phyloP scores from a whole-genome alignment of 805 yeast species.

The Grigorovia yakushimaensis region DNA sequence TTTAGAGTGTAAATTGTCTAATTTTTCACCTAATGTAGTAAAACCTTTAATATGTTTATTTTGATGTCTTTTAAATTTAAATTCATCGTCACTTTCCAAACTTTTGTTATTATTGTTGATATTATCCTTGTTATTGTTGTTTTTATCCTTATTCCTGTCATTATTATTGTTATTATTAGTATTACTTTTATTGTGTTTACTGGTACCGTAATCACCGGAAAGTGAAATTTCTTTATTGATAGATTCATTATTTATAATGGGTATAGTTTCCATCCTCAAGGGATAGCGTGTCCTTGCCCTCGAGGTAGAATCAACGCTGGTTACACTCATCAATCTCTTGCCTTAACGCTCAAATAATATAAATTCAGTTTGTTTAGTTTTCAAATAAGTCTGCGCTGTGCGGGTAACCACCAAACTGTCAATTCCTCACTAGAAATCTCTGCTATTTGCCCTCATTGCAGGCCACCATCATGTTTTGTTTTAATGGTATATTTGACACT shows the following conservation, averaged over 20 bases:
- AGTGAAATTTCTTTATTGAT: not conserved
- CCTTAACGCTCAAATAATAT: too few relatives aligned
- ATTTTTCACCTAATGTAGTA: conserved; percentile 24
- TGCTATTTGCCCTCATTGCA: too few relatives aligned
- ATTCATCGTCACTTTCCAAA: conserved; percentile 24
- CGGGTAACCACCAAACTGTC: not conserved
- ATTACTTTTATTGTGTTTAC: not conserved
- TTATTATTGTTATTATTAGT: not conserved
- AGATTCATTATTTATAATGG: conserved; percentile 5
- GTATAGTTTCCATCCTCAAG: conserved; percentile 19
- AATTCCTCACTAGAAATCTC: too few relatives aligned
- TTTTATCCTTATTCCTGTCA: not conserved
- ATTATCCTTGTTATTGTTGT: not conserved
- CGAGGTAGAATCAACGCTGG: not conserved
- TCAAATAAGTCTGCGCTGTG: not conserved
- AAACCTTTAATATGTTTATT: conserved; percentile 16
- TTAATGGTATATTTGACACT: too few relatives aligned
- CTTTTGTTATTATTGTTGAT: not conserved
- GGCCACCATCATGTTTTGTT: too few relatives aligned
- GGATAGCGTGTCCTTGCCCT: conserved; percentile 10
- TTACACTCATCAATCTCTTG: not conserved
- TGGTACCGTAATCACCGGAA: not conserved
- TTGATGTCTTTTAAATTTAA: conserved; percentile 26
- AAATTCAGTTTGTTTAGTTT: too few relatives aligned
- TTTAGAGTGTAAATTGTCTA: conserved; percentile 23